Evolutionary conservation across 192 early-diverging fungal species (phyloP), one percentile per base, ranked within the genome.

Genomic region (Pilaira anomala): DNA sequence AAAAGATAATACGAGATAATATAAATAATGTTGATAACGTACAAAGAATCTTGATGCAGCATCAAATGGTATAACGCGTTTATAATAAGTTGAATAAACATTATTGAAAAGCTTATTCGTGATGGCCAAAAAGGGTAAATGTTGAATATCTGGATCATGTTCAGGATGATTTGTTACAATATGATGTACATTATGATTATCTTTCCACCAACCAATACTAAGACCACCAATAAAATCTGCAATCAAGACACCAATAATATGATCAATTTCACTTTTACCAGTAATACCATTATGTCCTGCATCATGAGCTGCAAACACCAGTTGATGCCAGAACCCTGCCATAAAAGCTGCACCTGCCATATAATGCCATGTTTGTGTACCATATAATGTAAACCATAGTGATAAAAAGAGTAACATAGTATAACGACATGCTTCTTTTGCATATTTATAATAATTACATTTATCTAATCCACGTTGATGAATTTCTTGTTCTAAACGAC

Each of bases 81-180:
- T 83, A 75, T 96, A 92, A 78, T 92, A 98, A 22, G 88, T 84
- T 19, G 96, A 98, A 75, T 91, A 95, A 30, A 95, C 69, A 65
- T 83, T 87, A 61, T 89, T 72, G 62, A 93, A 87, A 67, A 95
- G 85, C 25, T 83, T 75, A 36, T 88, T 85, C 13, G 90, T 87
- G 26, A 98, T 76, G 6, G 96, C 94, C 68, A 96, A 85, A 80
- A 98, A 96, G 40, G 96, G 96, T 76, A 98, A 65, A 70, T 96
- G 96, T 78, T 98, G 96, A 70, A 98, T 95, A 73, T 98, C 94
- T 0, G 96, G 96, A 76, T 98, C 96, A 79, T 98, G 87, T 71
- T 91, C 88, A 9, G 89, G 86, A 71, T 94, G 80, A 80, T 98
- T 98, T 59, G 96, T 95, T 49, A 95, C 83, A 48, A 96, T 92